These are phyloP conservation scores for Panicum miliaceum DNA, from an alignment of 176 grass and related monocot genomes.

Conservation along the genomic window DNA sequence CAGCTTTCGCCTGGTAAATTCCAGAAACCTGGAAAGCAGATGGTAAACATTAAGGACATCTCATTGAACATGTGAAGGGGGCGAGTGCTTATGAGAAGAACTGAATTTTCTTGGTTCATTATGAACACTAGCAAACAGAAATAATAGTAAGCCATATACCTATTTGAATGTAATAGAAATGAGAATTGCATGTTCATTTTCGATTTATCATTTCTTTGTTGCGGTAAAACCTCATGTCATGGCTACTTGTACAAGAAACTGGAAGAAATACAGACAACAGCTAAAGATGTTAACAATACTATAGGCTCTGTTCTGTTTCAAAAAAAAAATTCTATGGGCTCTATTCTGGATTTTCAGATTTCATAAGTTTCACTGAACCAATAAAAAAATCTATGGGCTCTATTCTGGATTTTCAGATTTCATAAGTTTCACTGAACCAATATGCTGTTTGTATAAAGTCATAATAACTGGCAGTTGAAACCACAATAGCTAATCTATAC, in stretches of 20 bases:
- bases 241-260: neutral
- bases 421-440: neutral
- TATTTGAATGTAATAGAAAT: neutral
- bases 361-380: no score
- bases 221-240: neutral
- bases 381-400: no score
- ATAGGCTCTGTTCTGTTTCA: no score
- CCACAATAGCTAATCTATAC: neutral
- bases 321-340: no score
- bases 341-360: no score
- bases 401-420: no score
- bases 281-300: neutral
- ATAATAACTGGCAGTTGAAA: neutral
- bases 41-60: neutral
- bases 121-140: neutral
- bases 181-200: neutral
- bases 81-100: neutral
- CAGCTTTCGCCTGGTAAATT: neutral
- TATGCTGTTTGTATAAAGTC: neutral
- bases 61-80: neutral
- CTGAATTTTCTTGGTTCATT: neutral
- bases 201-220: neutral
- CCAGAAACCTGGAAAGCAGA: conserved; percentile 18
- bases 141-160: neutral
- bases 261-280: neutral